These are phyloP conservation scores for Myrmaecium sp. DNA, from an alignment of 2,329 filamentous ascomycete genomes.

Conservation along the genomic window DNA sequence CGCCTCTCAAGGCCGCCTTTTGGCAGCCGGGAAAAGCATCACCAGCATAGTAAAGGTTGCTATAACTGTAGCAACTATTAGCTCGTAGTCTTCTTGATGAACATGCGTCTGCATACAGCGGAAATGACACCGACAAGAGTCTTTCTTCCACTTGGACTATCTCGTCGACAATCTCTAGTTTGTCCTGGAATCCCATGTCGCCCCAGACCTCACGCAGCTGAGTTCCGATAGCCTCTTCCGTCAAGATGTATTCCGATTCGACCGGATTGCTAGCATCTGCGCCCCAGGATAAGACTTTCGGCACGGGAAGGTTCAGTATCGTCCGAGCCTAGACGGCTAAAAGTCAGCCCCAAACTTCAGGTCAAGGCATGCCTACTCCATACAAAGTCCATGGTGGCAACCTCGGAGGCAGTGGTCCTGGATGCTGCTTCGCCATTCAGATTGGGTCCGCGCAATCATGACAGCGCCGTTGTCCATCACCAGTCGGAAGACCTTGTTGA, in stretches of 20 bases:
- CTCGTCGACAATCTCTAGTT: slow-evolving; percentile 16
- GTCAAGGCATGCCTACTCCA: slow-evolving; percentile 2
- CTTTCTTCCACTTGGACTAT: slow-evolving; percentile 22
- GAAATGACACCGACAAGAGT: slow-evolving; percentile 19
- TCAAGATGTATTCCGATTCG: slow-evolving; percentile 12
- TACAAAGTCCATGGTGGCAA: slow-evolving; percentile 12
- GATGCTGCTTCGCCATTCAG: slow-evolving; percentile 7
- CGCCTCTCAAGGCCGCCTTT: slow-evolving; percentile 11
- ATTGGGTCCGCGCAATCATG: slow-evolving; percentile 8
- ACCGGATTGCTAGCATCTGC: slow-evolving; percentile 8
- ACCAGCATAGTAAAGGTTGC: slow-evolving; percentile 20
- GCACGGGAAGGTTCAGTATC: slow-evolving; percentile 11
- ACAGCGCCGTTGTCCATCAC: slow-evolving; percentile 9
- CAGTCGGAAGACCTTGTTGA: slow-evolving; percentile 12
- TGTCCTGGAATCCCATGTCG: slow-evolving; percentile 10
- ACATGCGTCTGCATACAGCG: slow-evolving; percentile 11
- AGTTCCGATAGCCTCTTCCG: slow-evolving; percentile 16
- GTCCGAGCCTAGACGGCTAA: slow-evolving; percentile 5
- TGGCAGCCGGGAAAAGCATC: slow-evolving; percentile 16
- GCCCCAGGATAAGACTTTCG: slow-evolving; percentile 10
- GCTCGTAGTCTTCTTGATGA: neutral
- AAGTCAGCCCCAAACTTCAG: neutral
- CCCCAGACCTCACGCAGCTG: slow-evolving; percentile 15
- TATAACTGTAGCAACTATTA: slow-evolving; percentile 14
- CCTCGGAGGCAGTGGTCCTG: slow-evolving; percentile 8